A percentile compares a stretch with the other conserved stretches of the same genome.
phyloP scores from a whole-genome alignment of 768 basidiomycete species.

The Pleurotus citrinopileatus region DNA sequence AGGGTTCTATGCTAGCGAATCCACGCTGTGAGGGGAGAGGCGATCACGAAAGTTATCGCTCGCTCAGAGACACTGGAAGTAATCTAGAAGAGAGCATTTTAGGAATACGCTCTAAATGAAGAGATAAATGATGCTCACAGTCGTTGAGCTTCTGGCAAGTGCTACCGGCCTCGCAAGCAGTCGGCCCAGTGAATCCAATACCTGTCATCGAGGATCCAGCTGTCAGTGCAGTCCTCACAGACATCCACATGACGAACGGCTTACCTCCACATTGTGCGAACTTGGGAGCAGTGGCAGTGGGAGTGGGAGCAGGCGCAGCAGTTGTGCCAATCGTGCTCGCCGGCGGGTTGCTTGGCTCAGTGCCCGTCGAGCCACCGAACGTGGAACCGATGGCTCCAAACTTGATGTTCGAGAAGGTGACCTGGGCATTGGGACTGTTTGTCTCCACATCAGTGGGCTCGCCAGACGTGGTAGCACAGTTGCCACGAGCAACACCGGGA shows the following conservation, averaged over 20 bases:
- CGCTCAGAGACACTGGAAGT: neutral
- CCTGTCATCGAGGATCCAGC: slow-evolving; percentile 16
- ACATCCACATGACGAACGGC: too few species aligned
- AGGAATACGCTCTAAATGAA: neutral
- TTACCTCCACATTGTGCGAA: slow-evolving; percentile 45
- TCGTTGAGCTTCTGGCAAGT: slow-evolving; percentile 35
- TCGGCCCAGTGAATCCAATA: slow-evolving; percentile 38
- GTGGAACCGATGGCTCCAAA: slow-evolving; percentile 33
- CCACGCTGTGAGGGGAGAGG: too few species aligned
- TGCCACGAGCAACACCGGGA: slow-evolving; percentile 34
- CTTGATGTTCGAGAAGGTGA: slow-evolving; percentile 42
- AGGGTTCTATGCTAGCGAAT: too few species aligned
- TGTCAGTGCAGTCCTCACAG: neutral
- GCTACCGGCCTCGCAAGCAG: slow-evolving; percentile 33
- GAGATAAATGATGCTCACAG: slow-evolving; percentile 28
- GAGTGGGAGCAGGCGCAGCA: neutral
- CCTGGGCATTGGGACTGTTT: slow-evolving; percentile 25
- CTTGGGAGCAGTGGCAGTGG: slow-evolving; percentile 18
- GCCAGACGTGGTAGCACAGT: slow-evolving; percentile 37
- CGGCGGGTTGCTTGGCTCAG: slow-evolving; percentile 18
- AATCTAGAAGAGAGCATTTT: neutral
- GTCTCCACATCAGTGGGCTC: slow-evolving; percentile 33
- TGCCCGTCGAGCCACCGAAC: slow-evolving; percentile 8
- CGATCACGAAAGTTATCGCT: too few species aligned
- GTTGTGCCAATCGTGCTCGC: slow-evolving; percentile 25